Evolutionary conservation across 495 filamentous ascomycete species (phyloP).

Genomic region (Aspergillus leporis): DNA sequence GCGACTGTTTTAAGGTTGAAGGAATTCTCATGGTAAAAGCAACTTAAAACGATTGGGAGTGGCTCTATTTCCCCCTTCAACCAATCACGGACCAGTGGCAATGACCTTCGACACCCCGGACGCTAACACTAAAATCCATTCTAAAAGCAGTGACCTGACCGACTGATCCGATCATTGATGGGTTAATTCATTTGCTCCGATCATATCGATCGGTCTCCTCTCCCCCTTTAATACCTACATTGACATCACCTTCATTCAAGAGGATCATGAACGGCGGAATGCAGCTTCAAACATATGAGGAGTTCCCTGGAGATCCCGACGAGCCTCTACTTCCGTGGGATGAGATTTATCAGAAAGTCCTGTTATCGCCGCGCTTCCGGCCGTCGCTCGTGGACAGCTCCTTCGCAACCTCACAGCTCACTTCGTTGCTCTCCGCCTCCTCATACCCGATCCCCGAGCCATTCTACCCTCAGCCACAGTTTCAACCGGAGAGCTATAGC

Average conservation of each 20-base stretch:
- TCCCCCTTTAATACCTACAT: not conserved
- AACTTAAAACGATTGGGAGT: not conserved
- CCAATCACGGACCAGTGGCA: not conserved
- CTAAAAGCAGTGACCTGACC: not conserved
- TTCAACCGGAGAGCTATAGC: not conserved
- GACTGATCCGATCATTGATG: not conserved
- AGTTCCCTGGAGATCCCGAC: not conserved
- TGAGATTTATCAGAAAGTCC: constrained; percentile 5
- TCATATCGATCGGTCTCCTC: not conserved
- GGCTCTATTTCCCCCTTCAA: not conserved
- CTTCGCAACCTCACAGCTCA: constrained; percentile 13
- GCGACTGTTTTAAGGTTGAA: not conserved
- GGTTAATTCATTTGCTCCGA: not conserved
- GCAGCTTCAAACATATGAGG: constrained; percentile 4
- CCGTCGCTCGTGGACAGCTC: not conserved
- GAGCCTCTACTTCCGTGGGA: constrained; percentile 1
- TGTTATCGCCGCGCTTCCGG: not conserved
- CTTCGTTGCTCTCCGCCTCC: constrained; percentile 25
- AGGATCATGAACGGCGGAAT: constrained; percentile 1
- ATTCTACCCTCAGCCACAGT: constrained; percentile 4
- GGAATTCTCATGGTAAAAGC: not conserved
- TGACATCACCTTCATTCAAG: not conserved
- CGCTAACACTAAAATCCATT: not conserved
- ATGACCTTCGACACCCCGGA: not conserved
- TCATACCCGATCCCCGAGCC: constrained; percentile 26